Evolutionary conservation across 805 yeast species (phyloP).

Genomic region (Teunomyces kruisii): DNA sequence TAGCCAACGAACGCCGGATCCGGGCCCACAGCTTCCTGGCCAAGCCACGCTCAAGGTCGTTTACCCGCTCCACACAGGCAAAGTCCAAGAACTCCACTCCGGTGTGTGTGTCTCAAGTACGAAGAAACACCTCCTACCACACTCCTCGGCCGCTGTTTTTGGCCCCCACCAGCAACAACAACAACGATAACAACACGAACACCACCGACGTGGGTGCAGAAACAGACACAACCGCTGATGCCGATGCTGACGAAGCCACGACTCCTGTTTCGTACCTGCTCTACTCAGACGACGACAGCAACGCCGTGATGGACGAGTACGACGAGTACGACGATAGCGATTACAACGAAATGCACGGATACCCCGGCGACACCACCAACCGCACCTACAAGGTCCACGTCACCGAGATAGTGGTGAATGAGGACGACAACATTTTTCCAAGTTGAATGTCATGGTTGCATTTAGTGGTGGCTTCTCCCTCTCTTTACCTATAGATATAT

Average conservation of each 20-base stretch:
- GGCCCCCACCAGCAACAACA: too few species aligned
- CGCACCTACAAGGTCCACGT: conserved; percentile 38
- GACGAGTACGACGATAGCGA: conserved; percentile 2
- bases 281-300: conserved; percentile 7
- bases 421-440: conserved; percentile 33
- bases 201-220: not conserved
- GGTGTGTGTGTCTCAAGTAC: conserved; percentile 4
- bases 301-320: conserved; percentile 6
- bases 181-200: conserved; percentile 7
- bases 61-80: conserved; percentile 5
- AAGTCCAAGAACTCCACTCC: not conserved
- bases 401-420: conserved; percentile 40
- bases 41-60: conserved; percentile 9
- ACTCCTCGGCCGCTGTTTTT: conserved; percentile 22
- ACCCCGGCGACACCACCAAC: conserved; percentile 23
- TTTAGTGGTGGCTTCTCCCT: too few species aligned
- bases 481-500: conserved; percentile 2
- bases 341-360: conserved; percentile 13
- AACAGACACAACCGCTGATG: not conserved
- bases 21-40: conserved; percentile 22
- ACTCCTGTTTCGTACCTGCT: conserved; percentile 10
- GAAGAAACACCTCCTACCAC: conserved; percentile 34
- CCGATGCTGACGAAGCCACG: not conserved
- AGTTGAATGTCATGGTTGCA: not conserved
- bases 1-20: conserved; percentile 32